A percentile compares a stretch with the other conserved stretches of the same genome.
phyloP scores from a whole-genome alignment of 805 yeast species.

The Candida rishiriensis region DNA sequence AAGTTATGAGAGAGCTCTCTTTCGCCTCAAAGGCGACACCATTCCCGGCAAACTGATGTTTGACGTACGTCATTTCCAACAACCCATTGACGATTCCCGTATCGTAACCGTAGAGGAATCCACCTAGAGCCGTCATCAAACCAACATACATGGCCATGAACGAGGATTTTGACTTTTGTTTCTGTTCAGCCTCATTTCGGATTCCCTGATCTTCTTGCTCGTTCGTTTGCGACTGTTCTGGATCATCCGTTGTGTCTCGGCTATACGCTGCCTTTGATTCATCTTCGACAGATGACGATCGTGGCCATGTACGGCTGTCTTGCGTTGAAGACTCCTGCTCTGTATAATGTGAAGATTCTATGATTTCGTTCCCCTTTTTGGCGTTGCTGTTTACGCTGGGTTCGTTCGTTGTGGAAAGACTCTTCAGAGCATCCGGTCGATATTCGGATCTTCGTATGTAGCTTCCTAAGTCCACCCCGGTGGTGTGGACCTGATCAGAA shows the following conservation, averaged over 20 bases:
- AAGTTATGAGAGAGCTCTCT: conserved; percentile 69
- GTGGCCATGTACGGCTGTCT: no score
- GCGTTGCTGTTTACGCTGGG: no score
- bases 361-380: no score
- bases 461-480: no score
- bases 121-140: conserved; percentile 83
- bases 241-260: neutral
- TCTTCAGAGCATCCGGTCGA: no score
- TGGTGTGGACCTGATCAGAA: no score
- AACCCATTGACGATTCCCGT: conserved; percentile 82
- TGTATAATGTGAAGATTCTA: no score
- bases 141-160: conserved; percentile 72
- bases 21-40: conserved; percentile 37
- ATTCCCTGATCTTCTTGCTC: neutral
- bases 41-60: conserved; percentile 47
- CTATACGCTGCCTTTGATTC: neutral
- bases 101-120: conserved; percentile 84
- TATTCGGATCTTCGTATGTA: no score
- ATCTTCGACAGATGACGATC: no score
- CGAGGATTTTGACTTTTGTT: conserved; percentile 35
- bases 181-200: neutral
- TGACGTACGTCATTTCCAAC: conserved; percentile 69
- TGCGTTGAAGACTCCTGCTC: no score
- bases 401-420: no score
- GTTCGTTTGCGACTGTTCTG: neutral